Conservation (phyloP, 352 stramenopile genomes). For the Phytophthora idaei region DNA sequence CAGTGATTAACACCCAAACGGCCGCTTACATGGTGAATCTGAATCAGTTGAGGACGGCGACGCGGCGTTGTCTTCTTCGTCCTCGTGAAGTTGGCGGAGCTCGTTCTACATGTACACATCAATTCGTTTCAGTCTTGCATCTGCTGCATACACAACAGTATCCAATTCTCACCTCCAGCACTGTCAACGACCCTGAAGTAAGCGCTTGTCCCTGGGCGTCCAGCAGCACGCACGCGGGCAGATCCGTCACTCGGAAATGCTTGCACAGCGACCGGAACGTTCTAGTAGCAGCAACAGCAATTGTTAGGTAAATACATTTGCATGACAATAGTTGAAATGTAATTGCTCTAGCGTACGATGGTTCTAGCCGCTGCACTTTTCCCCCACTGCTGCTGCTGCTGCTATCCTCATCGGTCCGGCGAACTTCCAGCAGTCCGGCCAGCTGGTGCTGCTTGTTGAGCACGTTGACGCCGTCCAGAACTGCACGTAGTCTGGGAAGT, state of each 20-base stretch:
- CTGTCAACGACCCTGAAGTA: constrained; percentile 11
- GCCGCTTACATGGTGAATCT: constrained; percentile 17
- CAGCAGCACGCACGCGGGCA: constrained; percentile 43
- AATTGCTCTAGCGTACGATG: constrained; percentile 20
- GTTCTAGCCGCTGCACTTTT: constrained; percentile 29
- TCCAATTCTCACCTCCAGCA: constrained; percentile 16
- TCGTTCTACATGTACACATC: constrained; percentile 20
- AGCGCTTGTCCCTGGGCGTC: constrained; percentile 30
- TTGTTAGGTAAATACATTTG: no score
- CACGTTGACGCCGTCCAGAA: constrained; percentile 21
- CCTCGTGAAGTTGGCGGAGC: constrained; percentile 14
- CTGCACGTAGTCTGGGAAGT: constrained; percentile 20
- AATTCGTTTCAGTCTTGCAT: constrained; percentile 1
- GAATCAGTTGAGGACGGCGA: background rate
- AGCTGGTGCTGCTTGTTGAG: constrained; percentile 9
- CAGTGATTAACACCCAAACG: background rate
- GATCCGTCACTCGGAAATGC: constrained; percentile 43
- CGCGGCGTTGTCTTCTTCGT: background rate
- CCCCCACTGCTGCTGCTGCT: background rate
- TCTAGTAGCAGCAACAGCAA: constrained; percentile 18
- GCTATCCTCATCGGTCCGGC: constrained; percentile 4
- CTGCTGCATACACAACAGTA: background rate
- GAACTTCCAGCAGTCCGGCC: constrained; percentile 37
- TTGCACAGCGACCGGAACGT: constrained; percentile 50
- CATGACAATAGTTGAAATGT: background rate